These are phyloP conservation scores for Thraustochytrium striatum DNA, from an alignment of 352 stramenopile genomes.

Conservation along the genomic window DNA sequence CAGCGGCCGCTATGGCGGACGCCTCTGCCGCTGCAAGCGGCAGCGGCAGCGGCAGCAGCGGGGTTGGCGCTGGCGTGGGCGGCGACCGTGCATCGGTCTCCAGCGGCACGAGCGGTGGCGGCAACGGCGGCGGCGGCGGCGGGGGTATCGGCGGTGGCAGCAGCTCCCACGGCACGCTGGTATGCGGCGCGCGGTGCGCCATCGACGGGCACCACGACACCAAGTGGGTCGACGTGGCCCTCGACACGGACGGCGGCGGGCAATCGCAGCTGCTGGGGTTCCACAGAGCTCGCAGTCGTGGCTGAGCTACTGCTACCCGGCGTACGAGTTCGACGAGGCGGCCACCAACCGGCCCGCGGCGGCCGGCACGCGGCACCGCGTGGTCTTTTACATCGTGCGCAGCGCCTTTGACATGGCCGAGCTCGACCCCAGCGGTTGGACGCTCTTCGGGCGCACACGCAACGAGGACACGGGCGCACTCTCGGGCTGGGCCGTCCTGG, in stretches of 20 bases:
- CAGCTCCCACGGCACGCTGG: background rate
- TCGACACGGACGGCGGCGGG: background rate
- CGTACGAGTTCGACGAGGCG: background rate
- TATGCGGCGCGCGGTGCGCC: conserved; percentile 3
- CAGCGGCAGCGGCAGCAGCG: no score
- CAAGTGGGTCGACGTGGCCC: conserved; percentile 33
- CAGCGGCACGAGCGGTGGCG: no score
- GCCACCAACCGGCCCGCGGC: background rate
- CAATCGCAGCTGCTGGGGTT: background rate
- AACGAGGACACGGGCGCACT: background rate
- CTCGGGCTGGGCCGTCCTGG: conserved; percentile 32
- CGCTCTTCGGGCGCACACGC: conserved; percentile 12
- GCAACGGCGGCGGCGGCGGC: no score
- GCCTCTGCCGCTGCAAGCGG: no score
- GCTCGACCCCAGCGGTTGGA: conserved; percentile 29
- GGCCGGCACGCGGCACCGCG: background rate
- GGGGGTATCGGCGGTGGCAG: background rate
- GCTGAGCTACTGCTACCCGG: conserved; percentile 18
- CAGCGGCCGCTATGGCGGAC: no score
- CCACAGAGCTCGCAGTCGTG: conserved; percentile 7
- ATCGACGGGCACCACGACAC: conserved; percentile 27
- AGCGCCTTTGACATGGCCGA: conserved; percentile 26
- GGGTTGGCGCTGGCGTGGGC: no score
- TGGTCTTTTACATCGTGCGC: conserved; percentile 39
- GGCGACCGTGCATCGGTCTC: no score